Evolutionary conservation across 2,329 filamentous ascomycete species (phyloP), one percentile per base, ranked within the genome.

Genomic region (Aspergillus alliaceus): DNA sequence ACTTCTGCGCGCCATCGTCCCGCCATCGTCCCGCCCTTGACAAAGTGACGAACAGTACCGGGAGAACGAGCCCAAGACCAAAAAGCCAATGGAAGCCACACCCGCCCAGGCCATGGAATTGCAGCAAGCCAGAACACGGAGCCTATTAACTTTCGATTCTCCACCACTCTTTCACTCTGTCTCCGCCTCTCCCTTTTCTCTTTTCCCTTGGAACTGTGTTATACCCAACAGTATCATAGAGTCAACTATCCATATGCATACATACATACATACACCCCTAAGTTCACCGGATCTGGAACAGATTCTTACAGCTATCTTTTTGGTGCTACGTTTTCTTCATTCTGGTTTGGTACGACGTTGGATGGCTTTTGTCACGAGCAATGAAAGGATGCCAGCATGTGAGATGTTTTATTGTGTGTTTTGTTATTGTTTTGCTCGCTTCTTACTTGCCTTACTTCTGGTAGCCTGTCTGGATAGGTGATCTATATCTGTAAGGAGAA

Each of bases 331-430:
- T 22, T 44, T 25, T 32, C 22, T 46, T 47, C 22, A 27, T 44
- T 48, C 40, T 37, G 31, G 39, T 49, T 51, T 54, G 37, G 58
- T 54, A 52, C 29, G 59, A 53, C 57, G 61, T 63, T 60, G 50
- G 50, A 54, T 39, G 55, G 50, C 37, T 54, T 54, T 50, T 32
- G 51, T 59, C 32, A 58, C 42, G 60, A 63, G 60, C 47, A 51
- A 62, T 50, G 60, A 61, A 60, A 57, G 49, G 55, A 58, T 63
- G 40, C 42, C 51, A 54, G 55, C 57, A 59, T 59, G 35, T 56
- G 44, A 31, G 42, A 25, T 53, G 22, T 50, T 51, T 37, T 40
- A 46, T 42, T 53, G 25, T 8, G 15, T 24, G 49, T 29, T 35
- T 34, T 40, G 29, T 29, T 35, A 22, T 31, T 31, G 52, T 34